These are phyloP conservation scores for Mortierella sp. DNA, from an alignment of 371 early-diverging fungal genomes.

Conservation along the genomic window DNA sequence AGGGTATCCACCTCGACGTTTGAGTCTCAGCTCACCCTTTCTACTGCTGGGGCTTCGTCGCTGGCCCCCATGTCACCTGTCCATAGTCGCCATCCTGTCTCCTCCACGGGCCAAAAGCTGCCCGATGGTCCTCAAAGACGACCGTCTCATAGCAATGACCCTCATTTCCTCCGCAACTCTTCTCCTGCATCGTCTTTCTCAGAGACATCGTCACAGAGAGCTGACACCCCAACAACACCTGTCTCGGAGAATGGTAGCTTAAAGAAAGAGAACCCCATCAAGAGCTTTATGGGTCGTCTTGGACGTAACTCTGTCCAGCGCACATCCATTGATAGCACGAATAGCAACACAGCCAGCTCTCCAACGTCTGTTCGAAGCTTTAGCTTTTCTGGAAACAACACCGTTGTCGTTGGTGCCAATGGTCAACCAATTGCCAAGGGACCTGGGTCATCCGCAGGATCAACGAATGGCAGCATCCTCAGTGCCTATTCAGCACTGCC, in stretches of 20 bases:
- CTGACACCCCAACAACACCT: slow-evolving; percentile 23
- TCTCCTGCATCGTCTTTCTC: slow-evolving; percentile 17
- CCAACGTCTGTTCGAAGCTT: slow-evolving; percentile 48
- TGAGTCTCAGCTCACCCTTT: slow-evolving; percentile 26
- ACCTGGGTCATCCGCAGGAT: slow-evolving; percentile 17
- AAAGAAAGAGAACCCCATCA: slow-evolving; percentile 46
- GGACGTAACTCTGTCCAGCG: slow-evolving; percentile 39
- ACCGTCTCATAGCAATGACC: slow-evolving; percentile 10
- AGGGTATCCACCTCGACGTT: slow-evolving; percentile 30
- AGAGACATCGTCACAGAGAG: background rate
- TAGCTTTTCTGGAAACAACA: slow-evolving; percentile 19
- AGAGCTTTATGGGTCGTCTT: slow-evolving; percentile 49
- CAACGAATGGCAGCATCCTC: slow-evolving; percentile 27
- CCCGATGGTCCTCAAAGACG: slow-evolving; percentile 1
- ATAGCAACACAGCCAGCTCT: slow-evolving; percentile 20
- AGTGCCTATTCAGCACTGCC: slow-evolving; percentile 26
- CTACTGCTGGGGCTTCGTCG: slow-evolving; percentile 26
- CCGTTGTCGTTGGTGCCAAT: background rate
- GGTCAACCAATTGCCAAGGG: background rate
- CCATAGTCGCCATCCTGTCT: slow-evolving; percentile 11
- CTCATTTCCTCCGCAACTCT: slow-evolving; percentile 24
- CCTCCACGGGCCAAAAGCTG: slow-evolving; percentile 6
- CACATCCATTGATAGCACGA: slow-evolving; percentile 27
- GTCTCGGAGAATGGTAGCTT: slow-evolving; percentile 15
- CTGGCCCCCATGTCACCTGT: slow-evolving; percentile 18